A percentile compares a stretch with the other conserved stretches of the same genome.
Conservation (phyloP, 1,139 yeast genomes). For the Yamadazyma diospyri region DNA sequence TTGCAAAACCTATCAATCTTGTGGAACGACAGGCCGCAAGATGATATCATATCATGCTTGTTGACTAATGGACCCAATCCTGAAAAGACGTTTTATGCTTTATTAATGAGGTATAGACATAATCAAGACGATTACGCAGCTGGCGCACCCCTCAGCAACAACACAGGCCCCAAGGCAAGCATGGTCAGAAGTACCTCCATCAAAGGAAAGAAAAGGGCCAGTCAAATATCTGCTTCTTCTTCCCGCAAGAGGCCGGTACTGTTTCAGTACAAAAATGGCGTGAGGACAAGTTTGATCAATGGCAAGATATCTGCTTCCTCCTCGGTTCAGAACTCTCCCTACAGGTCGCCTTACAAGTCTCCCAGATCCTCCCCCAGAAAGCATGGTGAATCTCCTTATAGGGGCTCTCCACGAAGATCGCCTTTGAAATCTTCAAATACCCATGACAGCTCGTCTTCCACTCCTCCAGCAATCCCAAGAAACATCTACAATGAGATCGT, state of each 20-base stretch:
- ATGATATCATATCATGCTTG: slow-evolving; percentile 53
- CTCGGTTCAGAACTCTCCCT: slow-evolving; percentile 33
- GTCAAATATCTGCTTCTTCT: slow-evolving; percentile 52
- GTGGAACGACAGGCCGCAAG: slow-evolving; percentile 68
- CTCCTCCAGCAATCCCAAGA: slow-evolving; percentile 38
- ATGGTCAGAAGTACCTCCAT: slow-evolving; percentile 11
- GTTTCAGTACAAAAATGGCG: slow-evolving; percentile 37
- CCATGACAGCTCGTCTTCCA: slow-evolving; percentile 7
- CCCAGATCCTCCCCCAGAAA: slow-evolving; percentile 23
- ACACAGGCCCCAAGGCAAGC: background rate
- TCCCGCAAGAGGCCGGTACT: slow-evolving; percentile 56
- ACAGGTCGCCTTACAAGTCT: slow-evolving; percentile 21
- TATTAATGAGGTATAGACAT: slow-evolving; percentile 54
- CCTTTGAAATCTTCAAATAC: slow-evolving; percentile 20
- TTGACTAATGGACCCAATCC: slow-evolving; percentile 58
- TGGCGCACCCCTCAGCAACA: slow-evolving; percentile 15
- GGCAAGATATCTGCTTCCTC: slow-evolving; percentile 30
- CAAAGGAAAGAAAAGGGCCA: slow-evolving; percentile 38
- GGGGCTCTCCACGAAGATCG: slow-evolving; percentile 22
- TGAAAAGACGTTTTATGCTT: slow-evolving; percentile 73
- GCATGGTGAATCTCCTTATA: slow-evolving; percentile 15
- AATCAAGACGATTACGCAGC: slow-evolving; percentile 33
- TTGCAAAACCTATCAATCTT: slow-evolving; percentile 65
- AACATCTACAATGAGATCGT: slow-evolving; percentile 47
- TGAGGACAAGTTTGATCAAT: slow-evolving; percentile 23